Evolutionary conservation across 768 basidiomycete genomes (phyloP), one percentile per base, ranked within the genome.

Genomic region (Serendipita indica): DNA sequence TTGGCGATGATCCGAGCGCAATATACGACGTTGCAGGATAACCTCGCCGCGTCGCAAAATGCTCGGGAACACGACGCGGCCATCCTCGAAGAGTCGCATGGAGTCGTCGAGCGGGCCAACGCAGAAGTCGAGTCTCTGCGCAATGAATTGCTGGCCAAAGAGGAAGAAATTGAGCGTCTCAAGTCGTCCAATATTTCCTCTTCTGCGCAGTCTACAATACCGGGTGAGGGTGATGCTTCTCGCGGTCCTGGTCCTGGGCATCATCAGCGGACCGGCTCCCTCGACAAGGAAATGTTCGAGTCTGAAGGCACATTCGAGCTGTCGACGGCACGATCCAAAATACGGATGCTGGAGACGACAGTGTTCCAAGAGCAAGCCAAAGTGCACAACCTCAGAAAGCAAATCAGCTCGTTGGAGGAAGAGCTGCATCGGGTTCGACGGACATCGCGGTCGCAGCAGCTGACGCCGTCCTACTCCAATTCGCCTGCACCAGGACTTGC

Each of bases 281-380:
- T 89, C 33, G 82, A 86, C 69, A 79, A 79, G 64, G 89, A 90
- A 70, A 77, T 89, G 72, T 68, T 88, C 18, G 77, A 78, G 59
- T 79, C 82, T 25, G 84, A 88, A 62, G 85, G 89, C 64, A 75
- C 78, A 12, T 77, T 93, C 60, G 89, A 90, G 60, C 75, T 92
- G 4, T 91, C 89, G 33, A 73, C 79, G 10, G 81, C 89, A 2
- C 86, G 86, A 33, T 86, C 86, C 0, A 81, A 82, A 66, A 83
- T 92, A 54, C 80, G 90, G 10, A 77, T 79, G 2, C 74, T 91
- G 64, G 88, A 93, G 69, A 79, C 79, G 7, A 68, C 76, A 10
- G 74, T 84, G 28, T 90, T 85, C 68, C 79, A 86, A 61, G 81
- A 84, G 28, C 84, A 89, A 62, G 81, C 80, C 39, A 75, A 74